Conservation (phyloP, 306 rosid species). For the Purshia tridentata region DNA sequence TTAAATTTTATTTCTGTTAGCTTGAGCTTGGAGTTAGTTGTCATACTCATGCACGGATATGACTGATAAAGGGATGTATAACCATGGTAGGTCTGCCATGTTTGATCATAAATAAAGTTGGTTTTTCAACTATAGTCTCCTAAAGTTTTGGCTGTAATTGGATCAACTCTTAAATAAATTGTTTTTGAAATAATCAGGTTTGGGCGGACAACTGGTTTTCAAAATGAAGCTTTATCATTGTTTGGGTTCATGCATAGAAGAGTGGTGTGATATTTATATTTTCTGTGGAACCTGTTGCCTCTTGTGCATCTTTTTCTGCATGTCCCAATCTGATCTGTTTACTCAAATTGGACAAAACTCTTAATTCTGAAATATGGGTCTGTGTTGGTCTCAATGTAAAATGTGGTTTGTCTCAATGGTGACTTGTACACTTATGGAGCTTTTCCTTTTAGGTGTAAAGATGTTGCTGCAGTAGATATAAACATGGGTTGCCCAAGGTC, state of each 20-base stretch:
- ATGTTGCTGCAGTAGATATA: slow-evolving; percentile 86
- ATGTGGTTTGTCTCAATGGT: background rate
- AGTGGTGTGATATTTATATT: background rate
- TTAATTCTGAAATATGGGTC: background rate
- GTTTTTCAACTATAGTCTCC: background rate
- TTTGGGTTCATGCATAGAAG: background rate
- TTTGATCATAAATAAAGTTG: background rate
- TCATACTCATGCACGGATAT: background rate
- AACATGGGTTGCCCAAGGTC: slow-evolving; percentile 96
- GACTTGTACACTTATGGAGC: background rate
- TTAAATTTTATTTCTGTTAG: background rate
- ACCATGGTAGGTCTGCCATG: background rate
- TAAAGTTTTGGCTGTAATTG: background rate
- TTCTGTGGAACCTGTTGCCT: background rate
- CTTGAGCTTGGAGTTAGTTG: background rate
- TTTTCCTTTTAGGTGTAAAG: slow-evolving; percentile 54
- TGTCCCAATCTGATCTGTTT: background rate
- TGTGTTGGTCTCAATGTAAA: background rate
- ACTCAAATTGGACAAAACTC: slow-evolving; percentile 7
- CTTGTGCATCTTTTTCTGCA: background rate
- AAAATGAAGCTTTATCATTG: background rate
- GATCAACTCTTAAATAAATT: background rate
- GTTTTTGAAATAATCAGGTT: background rate
- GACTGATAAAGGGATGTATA: background rate
- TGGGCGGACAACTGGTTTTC: background rate